Conservation (phyloP, 108 stramenopile species). For the Skeletonema marinoi region DNA sequence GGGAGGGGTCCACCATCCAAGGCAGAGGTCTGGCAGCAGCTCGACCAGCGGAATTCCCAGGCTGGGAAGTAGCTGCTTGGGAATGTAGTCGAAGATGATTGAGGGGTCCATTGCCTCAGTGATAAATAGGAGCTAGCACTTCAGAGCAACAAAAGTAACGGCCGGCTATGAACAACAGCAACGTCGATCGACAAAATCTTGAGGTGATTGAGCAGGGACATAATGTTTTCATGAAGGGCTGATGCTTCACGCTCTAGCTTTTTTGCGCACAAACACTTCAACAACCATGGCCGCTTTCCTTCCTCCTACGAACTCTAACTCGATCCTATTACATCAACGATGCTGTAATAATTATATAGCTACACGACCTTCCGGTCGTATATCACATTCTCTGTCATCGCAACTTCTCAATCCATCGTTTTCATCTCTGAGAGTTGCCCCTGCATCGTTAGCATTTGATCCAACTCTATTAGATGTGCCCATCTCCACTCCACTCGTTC, state of each 20-base stretch:
- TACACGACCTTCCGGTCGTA: neutral
- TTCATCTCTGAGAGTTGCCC: neutral
- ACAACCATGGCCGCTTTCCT: neutral
- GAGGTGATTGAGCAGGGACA: too few species aligned
- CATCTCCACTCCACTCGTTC: constrained; percentile 19
- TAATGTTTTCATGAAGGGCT: too few species aligned
- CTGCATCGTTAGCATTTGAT: neutral
- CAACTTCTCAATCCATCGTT: neutral
- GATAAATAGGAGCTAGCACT: too few species aligned
- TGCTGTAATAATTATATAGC: neutral
- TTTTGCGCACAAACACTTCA: too few species aligned
- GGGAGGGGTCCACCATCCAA: constrained; percentile 51
- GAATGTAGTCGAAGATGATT: constrained; percentile 2
- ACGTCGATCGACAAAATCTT: too few species aligned
- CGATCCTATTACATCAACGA: neutral
- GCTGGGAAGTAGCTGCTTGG: constrained; percentile 32
- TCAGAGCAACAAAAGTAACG: too few species aligned
- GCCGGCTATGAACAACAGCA: too few species aligned
- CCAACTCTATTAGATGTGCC: neutral
- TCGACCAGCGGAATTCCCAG: constrained; percentile 44
- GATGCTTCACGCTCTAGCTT: too few species aligned
- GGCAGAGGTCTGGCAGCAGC: constrained; percentile 37
- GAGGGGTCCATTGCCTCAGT: neutral
- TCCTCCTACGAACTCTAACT: neutral
- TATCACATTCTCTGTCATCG: neutral